Conservation (phyloP, 2,329 filamentous ascomycete species). For the Diaporthe helianthi region DNA sequence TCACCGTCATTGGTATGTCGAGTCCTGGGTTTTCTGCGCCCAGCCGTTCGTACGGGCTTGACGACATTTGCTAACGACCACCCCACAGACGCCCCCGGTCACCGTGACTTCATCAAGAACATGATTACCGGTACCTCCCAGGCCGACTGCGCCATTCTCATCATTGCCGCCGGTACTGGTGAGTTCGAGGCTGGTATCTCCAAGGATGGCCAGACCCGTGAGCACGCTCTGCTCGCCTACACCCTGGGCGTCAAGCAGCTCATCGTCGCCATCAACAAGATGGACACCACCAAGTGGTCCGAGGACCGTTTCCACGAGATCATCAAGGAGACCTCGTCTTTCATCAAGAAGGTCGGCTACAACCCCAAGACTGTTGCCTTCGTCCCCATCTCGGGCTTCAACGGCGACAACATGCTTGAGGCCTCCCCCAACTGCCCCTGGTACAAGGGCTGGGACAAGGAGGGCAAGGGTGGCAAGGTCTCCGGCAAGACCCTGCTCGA, state of each 20-base stretch:
- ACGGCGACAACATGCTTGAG: constrained; percentile 99
- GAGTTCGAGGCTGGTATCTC: constrained; percentile 99
- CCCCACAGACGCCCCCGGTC: constrained; percentile 85
- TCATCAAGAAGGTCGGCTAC: constrained; percentile 99
- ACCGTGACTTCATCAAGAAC: constrained; percentile 99
- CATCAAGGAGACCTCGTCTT: constrained; percentile 99
- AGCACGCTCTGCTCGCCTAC: constrained; percentile 99
- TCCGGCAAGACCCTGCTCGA: constrained; percentile 98
- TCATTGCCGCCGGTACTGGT: constrained; percentile 99
- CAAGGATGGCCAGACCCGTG: constrained; percentile 99
- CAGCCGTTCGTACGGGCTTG: constrained; percentile 13
- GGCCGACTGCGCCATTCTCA: constrained; percentile 99
- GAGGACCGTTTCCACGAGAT: constrained; percentile 98
- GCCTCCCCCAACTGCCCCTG: constrained; percentile 92
- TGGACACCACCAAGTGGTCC: constrained; percentile 99
- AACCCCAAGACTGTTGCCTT: constrained; percentile 99
- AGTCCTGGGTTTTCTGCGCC: background rate
- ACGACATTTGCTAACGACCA: constrained; percentile 36
- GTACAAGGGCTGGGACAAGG: constrained; percentile 99
- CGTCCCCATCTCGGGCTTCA: constrained; percentile 99
- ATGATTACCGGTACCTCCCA: constrained; percentile 99
- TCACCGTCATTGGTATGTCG: constrained; percentile 91
- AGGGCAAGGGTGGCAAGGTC: constrained; percentile 86
- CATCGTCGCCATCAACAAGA: constrained; percentile 99
- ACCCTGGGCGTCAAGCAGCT: constrained; percentile 99